Evolutionary conservation across 2,329 filamentous ascomycete genomes (phyloP).

Genomic region (Byssochlamys sp.): DNA sequence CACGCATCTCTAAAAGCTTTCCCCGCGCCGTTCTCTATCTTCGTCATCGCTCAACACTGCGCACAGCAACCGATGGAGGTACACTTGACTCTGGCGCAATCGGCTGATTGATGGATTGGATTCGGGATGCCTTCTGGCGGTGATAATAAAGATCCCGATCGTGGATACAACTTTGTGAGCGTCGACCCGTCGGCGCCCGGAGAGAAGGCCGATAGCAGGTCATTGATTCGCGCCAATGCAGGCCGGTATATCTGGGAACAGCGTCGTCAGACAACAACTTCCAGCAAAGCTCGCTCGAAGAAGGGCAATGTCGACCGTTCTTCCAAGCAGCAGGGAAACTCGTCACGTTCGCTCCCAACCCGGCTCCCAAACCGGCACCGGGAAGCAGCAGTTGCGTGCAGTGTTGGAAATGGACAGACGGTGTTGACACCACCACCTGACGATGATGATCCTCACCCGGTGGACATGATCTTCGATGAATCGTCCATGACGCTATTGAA

Average conservation of each 20-base stretch:
- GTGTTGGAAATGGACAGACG: background rate
- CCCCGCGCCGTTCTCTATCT: background rate
- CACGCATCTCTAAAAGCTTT: background rate
- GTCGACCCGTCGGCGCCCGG: conserved; percentile 7
- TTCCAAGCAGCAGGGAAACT: background rate
- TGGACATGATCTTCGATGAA: background rate
- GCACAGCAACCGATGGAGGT: background rate
- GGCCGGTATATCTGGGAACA: conserved; percentile 17
- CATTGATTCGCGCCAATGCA: conserved; percentile 17
- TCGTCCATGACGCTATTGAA: background rate
- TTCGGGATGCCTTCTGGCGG: background rate
- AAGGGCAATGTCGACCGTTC: background rate
- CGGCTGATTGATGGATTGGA: background rate
- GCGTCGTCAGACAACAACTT: conserved; percentile 7
- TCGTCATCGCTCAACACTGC: background rate
- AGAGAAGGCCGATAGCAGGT: conserved; percentile 8
- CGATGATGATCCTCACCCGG: background rate
- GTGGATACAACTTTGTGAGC: conserved; percentile 7
- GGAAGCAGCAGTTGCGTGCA: background rate
- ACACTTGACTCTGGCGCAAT: background rate
- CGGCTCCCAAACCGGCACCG: background rate
- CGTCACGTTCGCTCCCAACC: background rate
- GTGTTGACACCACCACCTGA: background rate
- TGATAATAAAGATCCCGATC: background rate
- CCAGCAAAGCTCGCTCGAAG: background rate